Conservation (phyloP, 768 basidiomycete genomes). For the Leucosporidium scottii region DNA sequence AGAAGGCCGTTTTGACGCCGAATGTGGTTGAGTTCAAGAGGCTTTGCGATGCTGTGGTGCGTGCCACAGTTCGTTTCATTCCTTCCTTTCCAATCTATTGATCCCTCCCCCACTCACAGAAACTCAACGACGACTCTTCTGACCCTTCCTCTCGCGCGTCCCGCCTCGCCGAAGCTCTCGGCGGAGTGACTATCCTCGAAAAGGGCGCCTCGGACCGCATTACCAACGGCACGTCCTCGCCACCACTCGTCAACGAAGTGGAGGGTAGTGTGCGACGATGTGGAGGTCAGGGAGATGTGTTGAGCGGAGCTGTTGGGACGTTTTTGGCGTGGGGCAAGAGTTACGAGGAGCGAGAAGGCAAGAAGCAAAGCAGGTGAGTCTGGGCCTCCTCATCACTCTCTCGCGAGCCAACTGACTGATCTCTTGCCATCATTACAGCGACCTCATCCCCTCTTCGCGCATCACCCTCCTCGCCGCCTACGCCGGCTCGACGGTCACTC, state of each 20-base stretch:
- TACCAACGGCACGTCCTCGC: constrained; percentile 52
- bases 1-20: constrained; percentile 81
- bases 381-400: neutral
- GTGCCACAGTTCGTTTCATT: constrained; percentile 32
- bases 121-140: constrained; percentile 40
- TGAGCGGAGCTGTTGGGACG: constrained; percentile 79
- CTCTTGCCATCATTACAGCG: constrained; percentile 30
- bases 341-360: constrained; percentile 60
- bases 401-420: constrained; percentile 47
- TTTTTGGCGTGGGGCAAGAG: constrained; percentile 93
- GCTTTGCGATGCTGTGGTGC: constrained; percentile 63
- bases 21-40: constrained; percentile 90
- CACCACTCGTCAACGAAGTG: constrained; percentile 59
- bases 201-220: constrained; percentile 81
- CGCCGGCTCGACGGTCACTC: constrained; percentile 80
- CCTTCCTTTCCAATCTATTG: neutral
- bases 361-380: constrained; percentile 4
- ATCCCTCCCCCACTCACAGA: constrained; percentile 32
- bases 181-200: constrained; percentile 81
- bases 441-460: constrained; percentile 40
- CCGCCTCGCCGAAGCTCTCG: constrained; percentile 63
- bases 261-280: constrained; percentile 83
- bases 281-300: constrained; percentile 92
- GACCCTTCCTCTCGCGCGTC: constrained; percentile 52
- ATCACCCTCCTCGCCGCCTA: constrained; percentile 79